Conservation (phyloP, 306 rosid species). For the Bauhinia variegata region DNA sequence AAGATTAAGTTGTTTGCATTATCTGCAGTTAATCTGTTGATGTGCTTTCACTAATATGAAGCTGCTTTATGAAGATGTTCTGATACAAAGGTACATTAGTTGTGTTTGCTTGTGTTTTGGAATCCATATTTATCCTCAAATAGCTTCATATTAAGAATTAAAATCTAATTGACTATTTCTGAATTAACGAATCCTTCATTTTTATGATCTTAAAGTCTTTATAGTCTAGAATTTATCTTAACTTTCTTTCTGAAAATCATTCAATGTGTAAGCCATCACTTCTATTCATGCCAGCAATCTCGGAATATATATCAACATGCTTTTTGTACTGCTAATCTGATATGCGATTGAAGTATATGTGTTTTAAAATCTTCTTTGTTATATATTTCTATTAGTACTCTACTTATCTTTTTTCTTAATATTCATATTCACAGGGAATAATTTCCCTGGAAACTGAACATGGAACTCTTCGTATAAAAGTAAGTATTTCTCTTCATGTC, state of each 20-base stretch:
- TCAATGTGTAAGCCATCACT: conserved; percentile 9
- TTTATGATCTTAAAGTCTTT: neutral
- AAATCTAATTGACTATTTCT: conserved; percentile 5
- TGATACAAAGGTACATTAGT: neutral
- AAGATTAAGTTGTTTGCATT: neutral
- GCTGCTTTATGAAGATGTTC: conserved; percentile 6
- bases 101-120: neutral
- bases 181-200: neutral
- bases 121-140: conserved; percentile 26
- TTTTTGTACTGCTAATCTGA: conserved; percentile 24
- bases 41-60: too few species aligned
- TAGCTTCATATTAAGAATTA: neutral
- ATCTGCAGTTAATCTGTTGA: conserved; percentile 2
- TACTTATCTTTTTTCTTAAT: conserved; percentile 16
- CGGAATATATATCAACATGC: conserved; percentile 11
- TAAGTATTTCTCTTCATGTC: conserved; percentile 43
- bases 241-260: conserved; percentile 8
- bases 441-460: conserved; percentile 75
- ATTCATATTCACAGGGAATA: conserved; percentile 55
- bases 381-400: conserved; percentile 24
- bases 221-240: neutral
- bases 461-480: conserved; percentile 72
- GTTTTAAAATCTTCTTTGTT: conserved; percentile 17
- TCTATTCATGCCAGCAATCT: conserved; percentile 12
- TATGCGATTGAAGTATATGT: conserved; percentile 3